Percentiles rank a stretch among this genome's conserved stretches.
phyloP scores from a whole-genome alignment of 2,329 filamentous ascomycete species.

The Capronia coronata region DNA sequence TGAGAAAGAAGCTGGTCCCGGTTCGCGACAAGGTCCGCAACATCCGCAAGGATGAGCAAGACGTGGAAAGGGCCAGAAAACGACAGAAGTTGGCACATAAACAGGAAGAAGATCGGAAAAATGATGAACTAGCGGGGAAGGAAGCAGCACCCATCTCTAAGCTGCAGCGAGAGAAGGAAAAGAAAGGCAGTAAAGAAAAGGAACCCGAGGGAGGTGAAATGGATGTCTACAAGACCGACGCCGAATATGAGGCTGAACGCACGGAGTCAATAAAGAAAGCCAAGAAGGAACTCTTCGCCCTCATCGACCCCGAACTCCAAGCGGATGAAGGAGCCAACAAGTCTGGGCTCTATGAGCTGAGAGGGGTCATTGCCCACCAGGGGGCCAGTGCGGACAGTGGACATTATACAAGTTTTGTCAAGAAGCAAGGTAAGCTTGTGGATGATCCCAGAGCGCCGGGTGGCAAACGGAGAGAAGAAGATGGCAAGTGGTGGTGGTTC shows the following conservation, averaged over 20 bases:
- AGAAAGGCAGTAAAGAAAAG: constrained; percentile 36
- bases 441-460: constrained; percentile 57
- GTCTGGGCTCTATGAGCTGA: constrained; percentile 89
- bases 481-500: constrained; percentile 99
- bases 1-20: constrained; percentile 75
- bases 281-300: constrained; percentile 78
- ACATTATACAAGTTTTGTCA: constrained; percentile 96
- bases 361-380: constrained; percentile 92
- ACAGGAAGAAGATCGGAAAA: constrained; percentile 48
- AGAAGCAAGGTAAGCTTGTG: constrained; percentile 66
- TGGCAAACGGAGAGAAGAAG: constrained; percentile 71
- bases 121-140: constrained; percentile 30
- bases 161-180: constrained; percentile 48
- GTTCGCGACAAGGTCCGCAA: constrained; percentile 96
- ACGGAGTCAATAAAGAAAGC: constrained; percentile 65
- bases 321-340: constrained; percentile 81
- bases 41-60: constrained; percentile 88
- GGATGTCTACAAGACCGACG: constrained; percentile 82
- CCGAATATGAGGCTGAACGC: constrained; percentile 81
- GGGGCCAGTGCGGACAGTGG: constrained; percentile 94
- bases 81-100: constrained; percentile 68
- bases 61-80: constrained; percentile 86
- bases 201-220: constrained; percentile 63
- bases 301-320: constrained; percentile 68
- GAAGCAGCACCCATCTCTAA: constrained; percentile 41